phyloP scores from a whole-genome alignment of 108 stramenopile species.

The Nitzschia sp. region DNA sequence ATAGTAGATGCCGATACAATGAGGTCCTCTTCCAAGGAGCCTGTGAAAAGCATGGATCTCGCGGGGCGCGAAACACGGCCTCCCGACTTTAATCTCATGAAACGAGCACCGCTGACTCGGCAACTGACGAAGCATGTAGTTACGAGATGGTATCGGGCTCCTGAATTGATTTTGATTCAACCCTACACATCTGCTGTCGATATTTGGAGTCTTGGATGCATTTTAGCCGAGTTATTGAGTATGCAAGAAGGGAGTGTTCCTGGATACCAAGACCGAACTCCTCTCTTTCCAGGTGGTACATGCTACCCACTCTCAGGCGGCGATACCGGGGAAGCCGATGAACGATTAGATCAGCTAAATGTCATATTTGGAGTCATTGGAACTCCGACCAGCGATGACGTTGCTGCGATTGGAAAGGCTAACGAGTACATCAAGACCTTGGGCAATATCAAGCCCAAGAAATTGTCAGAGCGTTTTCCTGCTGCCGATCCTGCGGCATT shows the following conservation, averaged over 20 bases:
- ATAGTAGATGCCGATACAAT: constrained; percentile 62
- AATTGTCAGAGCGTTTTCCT: constrained; percentile 65
- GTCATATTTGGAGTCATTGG: constrained; percentile 97
- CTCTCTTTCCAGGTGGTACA: constrained; percentile 96
- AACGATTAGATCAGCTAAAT: constrained; percentile 93
- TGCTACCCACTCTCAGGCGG: constrained; percentile 94
- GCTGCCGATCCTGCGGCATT: constrained; percentile 82
- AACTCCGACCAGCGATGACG: constrained; percentile 84
- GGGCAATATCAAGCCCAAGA: constrained; percentile 46
- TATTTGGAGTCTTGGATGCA: constrained; percentile 95
- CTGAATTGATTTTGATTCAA: constrained; percentile 95
- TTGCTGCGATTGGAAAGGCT: constrained; percentile 71
- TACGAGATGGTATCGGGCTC: constrained; percentile 98
- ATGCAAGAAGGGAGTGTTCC: constrained; percentile 95
- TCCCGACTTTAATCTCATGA: constrained; percentile 6
- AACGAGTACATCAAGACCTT: constrained; percentile 81
- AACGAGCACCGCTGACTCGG: constrained; percentile 63
- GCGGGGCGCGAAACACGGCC: constrained; percentile 14
- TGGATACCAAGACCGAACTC: constrained; percentile 85
- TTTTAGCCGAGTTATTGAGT: constrained; percentile 85
- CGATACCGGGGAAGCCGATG: constrained; percentile 50
- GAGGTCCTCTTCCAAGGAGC: constrained; percentile 7
- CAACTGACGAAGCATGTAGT: constrained; percentile 98
- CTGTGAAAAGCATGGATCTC: not conserved
- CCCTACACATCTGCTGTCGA: constrained; percentile 97